Evolutionary conservation across 2,329 filamentous ascomycete species (phyloP), one percentile per base, ranked within the genome.

Genomic region (Alternaria triticina): DNA sequence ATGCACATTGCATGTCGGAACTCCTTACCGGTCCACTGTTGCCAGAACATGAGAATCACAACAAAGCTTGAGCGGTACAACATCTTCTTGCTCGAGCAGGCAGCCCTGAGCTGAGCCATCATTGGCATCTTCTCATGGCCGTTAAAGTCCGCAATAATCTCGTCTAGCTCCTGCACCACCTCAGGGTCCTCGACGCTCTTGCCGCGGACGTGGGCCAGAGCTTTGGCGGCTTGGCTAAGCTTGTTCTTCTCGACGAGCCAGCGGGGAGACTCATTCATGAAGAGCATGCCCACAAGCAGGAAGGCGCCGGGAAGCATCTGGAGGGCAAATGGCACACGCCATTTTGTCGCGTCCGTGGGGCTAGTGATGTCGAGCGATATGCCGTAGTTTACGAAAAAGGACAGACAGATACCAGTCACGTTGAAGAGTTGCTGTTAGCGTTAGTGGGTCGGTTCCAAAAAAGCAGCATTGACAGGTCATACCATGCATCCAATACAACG

Each of bases 201-300:
- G 28, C 72, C 69, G 5, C 82, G 79, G 4, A 83, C 81, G 7
- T 69, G 70, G 1, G 82, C 76, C 36, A 84, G 72, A 20, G 81
- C 79, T 56, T 76, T 74, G 8, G 76, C 78, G 1, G 85, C 85
- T 20, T 84, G 82, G 5, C 81, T 75, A 17, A 82, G 74, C 3
- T 81, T 80, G 58, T 83, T 82, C 76, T 86, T 83, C 68, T 84
- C 83, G n/a, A 85, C 82, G n/a, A 86, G 79, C 84, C 84, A 87
- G 17, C 85, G 82, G 1, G 85, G 84, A 3, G 81, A 84, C 62
- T 86, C 85, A 57, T 84, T 85, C 49, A 85, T 79, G 73, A 86
- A 86, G 47, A 85, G 69, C 13, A 86, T 80, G 1, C 84, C 84
- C 4, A 80, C 68, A 10, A 87, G 70, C 55, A 87, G 82, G n/a